Evolutionary conservation across 208 protist genomes (phyloP).

Genomic region (Trypanosoma lewisi): DNA sequence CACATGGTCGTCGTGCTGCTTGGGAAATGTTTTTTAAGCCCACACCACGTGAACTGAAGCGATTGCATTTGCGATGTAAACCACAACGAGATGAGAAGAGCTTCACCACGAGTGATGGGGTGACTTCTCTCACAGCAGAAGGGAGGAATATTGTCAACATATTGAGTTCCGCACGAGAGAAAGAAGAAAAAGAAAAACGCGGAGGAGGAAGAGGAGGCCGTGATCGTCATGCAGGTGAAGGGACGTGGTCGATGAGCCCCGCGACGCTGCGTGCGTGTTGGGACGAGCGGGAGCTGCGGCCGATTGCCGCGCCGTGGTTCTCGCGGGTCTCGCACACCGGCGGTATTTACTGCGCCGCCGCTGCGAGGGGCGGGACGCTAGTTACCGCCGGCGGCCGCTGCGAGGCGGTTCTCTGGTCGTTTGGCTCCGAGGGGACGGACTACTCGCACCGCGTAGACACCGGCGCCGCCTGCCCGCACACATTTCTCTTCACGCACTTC

Average conservation of each 20-base stretch:
- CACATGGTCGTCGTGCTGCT: no score
- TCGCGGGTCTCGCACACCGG: constrained; percentile 37
- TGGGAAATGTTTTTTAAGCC: constrained; percentile 25
- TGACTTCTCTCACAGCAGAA: not conserved
- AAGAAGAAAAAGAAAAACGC: no score
- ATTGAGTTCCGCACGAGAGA: not conserved
- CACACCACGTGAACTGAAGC: constrained; percentile 19
- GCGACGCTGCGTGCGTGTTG: not conserved
- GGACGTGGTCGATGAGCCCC: not conserved
- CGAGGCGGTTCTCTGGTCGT: constrained; percentile 59
- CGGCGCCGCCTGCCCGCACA: not conserved
- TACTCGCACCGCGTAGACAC: constrained; percentile 27
- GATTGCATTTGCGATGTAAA: constrained; percentile 1
- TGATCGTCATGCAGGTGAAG: not conserved
- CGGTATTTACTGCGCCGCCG: constrained; percentile 46
- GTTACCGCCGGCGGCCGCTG: constrained; percentile 54
- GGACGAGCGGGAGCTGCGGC: constrained; percentile 29
- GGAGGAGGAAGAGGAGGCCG: not conserved
- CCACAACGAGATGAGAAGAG: not conserved
- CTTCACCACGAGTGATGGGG: not conserved
- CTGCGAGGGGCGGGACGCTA: constrained; percentile 28
- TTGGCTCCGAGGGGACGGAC: constrained; percentile 16
- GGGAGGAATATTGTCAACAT: not conserved
- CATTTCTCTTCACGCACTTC: constrained; percentile 23
- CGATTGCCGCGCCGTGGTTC: constrained; percentile 35